Percentiles rank a stretch among this genome's conserved stretches.
Evolutionary conservation across 2,329 filamentous ascomycete genomes (phyloP).

Genomic region (Tolypocladium inflatum): DNA sequence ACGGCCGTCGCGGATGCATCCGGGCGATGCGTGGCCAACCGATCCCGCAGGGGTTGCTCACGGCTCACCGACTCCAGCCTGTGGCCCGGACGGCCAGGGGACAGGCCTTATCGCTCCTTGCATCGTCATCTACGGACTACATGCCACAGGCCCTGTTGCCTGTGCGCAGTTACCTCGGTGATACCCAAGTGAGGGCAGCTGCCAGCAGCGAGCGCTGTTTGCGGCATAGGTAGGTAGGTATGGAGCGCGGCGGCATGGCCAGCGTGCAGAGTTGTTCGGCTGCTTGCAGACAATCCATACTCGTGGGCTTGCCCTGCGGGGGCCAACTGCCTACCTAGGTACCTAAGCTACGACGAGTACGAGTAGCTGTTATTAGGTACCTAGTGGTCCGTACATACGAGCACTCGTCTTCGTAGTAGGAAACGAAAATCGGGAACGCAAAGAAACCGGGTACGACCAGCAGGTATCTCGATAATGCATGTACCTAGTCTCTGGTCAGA

Average conservation of each 20-base stretch:
- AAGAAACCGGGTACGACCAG: no score
- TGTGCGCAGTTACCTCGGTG: background rate
- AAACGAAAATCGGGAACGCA: no score
- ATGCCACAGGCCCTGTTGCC: background rate
- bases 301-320: no score
- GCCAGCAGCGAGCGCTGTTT: background rate
- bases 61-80: background rate
- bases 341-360: no score
- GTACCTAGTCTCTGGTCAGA: no score
- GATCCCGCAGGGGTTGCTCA: background rate
- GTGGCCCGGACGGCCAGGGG: background rate
- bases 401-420: no score
- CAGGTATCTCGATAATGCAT: no score
- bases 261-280: background rate
- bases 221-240: background rate
- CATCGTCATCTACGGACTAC: background rate
- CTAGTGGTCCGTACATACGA: no score
- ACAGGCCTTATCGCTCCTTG: background rate
- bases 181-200: background rate
- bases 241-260: background rate
- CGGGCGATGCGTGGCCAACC: background rate
- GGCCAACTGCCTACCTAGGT: no score
- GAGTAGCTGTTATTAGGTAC: no score
- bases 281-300: no score
- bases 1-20: background rate